Percentiles rank a stretch among this genome's conserved stretches.
phyloP scores from a whole-genome alignment of 2,329 filamentous ascomycete species.

The Alternaria sp. region DNA sequence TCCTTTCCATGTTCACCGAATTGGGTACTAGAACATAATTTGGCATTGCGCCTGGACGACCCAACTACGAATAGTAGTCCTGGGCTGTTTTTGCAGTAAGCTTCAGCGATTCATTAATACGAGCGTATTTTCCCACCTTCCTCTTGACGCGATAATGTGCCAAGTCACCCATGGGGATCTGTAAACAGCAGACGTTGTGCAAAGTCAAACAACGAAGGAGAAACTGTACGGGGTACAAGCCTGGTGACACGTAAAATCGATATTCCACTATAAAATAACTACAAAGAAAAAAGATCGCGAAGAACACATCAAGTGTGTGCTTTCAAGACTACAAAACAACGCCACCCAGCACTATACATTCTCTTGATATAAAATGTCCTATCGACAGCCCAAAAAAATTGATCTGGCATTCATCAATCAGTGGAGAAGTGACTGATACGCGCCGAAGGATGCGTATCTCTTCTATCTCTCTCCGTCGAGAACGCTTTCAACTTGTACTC shows the following conservation, averaged over 20 bases:
- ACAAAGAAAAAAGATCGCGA: slow-evolving; percentile 1
- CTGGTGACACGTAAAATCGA: neutral
- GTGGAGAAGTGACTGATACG: slow-evolving; percentile 5
- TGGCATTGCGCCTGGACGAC: neutral
- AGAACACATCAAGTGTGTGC: neutral
- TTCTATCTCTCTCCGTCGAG: neutral
- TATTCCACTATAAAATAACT: slow-evolving; percentile 3
- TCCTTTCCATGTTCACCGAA: neutral
- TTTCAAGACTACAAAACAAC: neutral
- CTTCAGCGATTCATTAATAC: neutral
- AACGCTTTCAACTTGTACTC: slow-evolving; percentile 10
- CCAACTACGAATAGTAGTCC: neutral
- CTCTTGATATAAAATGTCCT: neutral
- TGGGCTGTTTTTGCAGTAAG: neutral
- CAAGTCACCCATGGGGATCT: too few relatives aligned
- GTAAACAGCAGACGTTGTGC: too few relatives aligned
- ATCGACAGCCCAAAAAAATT: neutral
- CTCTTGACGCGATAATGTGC: too few relatives aligned
- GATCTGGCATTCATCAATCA: neutral
- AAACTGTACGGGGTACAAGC: too few relatives aligned
- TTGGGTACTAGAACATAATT: neutral
- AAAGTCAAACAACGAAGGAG: too few relatives aligned
- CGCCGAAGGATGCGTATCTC: slow-evolving; percentile 2
- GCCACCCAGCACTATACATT: slow-evolving; percentile 2
- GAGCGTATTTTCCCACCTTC: neutral